Conservation (phyloP, 1,139 yeast species). For the Arxiozyma telluris region DNA sequence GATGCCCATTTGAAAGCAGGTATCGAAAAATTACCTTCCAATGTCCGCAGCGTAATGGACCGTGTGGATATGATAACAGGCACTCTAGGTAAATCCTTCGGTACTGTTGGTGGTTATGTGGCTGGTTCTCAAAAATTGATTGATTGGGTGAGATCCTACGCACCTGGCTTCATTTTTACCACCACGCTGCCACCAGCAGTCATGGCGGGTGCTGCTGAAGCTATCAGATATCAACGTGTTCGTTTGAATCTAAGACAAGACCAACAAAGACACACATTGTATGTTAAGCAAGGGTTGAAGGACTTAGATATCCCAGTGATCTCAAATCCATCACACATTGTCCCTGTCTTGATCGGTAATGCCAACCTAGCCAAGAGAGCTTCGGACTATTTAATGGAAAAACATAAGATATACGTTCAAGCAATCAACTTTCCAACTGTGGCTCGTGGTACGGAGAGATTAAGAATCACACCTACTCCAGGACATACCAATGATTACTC, state of each 20-base stretch:
- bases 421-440: constrained; percentile 98
- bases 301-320: constrained; percentile 83
- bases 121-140: constrained; percentile 78
- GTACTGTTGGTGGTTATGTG: constrained; percentile 94
- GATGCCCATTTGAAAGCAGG: constrained; percentile 69
- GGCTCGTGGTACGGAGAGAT: constrained; percentile 89
- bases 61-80: constrained; percentile 95
- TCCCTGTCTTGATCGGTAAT: constrained; percentile 89
- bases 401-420: constrained; percentile 87
- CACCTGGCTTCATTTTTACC: constrained; percentile 96
- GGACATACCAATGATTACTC: constrained; percentile 78
- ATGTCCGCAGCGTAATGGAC: constrained; percentile 56
- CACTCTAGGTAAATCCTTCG: constrained; percentile 93
- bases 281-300: constrained; percentile 65
- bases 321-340: constrained; percentile 96
- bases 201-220: constrained; percentile 89
- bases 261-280: constrained; percentile 80
- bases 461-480: constrained; percentile 96
- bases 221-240: constrained; percentile 76
- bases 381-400: constrained; percentile 75
- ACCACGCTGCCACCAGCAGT: constrained; percentile 95
- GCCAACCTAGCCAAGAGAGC: constrained; percentile 89
- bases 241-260: constrained; percentile 69
- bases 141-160: constrained; percentile 93
- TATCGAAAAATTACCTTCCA: constrained; percentile 39